Evolutionary conservation across 345 rosid genomes (phyloP).

Genomic region (Eucalyptus sideroxylon): DNA sequence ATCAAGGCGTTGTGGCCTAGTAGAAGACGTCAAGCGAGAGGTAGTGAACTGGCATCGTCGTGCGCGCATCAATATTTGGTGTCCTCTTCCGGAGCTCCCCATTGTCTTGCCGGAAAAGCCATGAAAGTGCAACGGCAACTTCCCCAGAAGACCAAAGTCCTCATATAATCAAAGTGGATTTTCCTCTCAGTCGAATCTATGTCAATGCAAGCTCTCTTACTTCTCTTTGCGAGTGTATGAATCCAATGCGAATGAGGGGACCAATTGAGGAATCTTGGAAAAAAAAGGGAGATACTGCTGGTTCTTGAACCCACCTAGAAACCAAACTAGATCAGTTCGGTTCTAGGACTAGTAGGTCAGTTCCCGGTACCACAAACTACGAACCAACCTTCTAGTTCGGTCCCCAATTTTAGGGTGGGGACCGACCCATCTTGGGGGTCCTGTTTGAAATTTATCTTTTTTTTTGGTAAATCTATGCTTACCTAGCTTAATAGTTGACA

Average conservation of each 20-base stretch:
- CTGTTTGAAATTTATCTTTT: background rate
- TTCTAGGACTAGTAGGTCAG: background rate
- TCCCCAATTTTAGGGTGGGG: background rate
- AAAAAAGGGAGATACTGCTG: background rate
- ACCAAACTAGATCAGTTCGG: background rate
- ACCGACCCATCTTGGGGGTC: rapidly evolving
- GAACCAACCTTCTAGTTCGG: background rate
- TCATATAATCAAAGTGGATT: background rate
- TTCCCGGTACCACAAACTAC: rapidly evolving
- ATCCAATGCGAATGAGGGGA: background rate
- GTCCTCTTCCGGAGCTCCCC: background rate
- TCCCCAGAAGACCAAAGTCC: background rate
- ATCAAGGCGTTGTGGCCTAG: background rate
- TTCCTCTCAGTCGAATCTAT: background rate
- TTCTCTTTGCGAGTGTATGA: background rate
- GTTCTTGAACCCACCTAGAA: background rate
- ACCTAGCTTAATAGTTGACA: too few species aligned
- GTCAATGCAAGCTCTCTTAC: background rate
- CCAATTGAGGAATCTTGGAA: background rate
- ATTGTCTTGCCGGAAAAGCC: background rate
- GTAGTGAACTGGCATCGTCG: background rate
- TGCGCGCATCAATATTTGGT: background rate
- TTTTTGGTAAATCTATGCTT: too few species aligned
- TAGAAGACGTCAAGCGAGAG: too few species aligned
- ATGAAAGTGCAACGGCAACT: background rate